These are phyloP conservation scores for Clathrospora elynae DNA, from an alignment of 2,329 filamentous ascomycete genomes.

Conservation along the genomic window DNA sequence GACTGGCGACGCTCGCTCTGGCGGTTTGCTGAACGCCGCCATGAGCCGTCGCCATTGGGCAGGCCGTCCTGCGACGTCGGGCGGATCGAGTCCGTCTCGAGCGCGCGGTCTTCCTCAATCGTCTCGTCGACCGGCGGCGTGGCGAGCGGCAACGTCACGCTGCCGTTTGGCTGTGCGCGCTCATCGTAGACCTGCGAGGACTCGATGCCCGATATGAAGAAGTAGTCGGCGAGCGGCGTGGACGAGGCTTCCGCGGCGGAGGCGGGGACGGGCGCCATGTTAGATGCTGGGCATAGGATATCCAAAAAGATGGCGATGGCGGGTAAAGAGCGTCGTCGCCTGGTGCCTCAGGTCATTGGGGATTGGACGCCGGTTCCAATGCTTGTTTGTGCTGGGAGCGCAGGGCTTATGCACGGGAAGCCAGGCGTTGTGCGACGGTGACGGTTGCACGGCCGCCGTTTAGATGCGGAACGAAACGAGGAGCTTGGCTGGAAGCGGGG, in stretches of 20 bases:
- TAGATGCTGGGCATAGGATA: slow-evolving; percentile 35
- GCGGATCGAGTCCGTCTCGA: slow-evolving; percentile 58
- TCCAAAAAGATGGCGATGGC: slow-evolving; percentile 36
- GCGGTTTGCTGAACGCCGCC: slow-evolving; percentile 45
- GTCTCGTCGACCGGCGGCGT: slow-evolving; percentile 57
- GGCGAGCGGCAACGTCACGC: slow-evolving; percentile 38
- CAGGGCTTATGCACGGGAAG: slow-evolving; percentile 26
- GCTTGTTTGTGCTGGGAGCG: slow-evolving; percentile 36
- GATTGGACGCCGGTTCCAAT: slow-evolving; percentile 41
- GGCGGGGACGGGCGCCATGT: slow-evolving; percentile 48
- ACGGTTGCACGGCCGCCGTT: slow-evolving; percentile 34
- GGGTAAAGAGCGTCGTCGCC: slow-evolving; percentile 31
- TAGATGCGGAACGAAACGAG: slow-evolving; percentile 17
- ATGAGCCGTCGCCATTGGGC: slow-evolving; percentile 45
- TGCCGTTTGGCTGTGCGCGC: slow-evolving; percentile 39
- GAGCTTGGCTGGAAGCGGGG: slow-evolving; percentile 26
- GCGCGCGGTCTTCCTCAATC: slow-evolving; percentile 64
- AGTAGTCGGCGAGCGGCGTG: slow-evolving; percentile 67
- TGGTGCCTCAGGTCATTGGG: slow-evolving; percentile 43
- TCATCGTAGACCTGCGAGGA: slow-evolving; percentile 58
- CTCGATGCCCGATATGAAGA: slow-evolving; percentile 65
- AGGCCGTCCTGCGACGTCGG: slow-evolving; percentile 53
- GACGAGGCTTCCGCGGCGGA: slow-evolving; percentile 52
- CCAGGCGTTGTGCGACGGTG: slow-evolving; percentile 35
- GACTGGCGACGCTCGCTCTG: slow-evolving; percentile 58